Conservation (phyloP, 306 rosid species). For the Prunus mira region DNA sequence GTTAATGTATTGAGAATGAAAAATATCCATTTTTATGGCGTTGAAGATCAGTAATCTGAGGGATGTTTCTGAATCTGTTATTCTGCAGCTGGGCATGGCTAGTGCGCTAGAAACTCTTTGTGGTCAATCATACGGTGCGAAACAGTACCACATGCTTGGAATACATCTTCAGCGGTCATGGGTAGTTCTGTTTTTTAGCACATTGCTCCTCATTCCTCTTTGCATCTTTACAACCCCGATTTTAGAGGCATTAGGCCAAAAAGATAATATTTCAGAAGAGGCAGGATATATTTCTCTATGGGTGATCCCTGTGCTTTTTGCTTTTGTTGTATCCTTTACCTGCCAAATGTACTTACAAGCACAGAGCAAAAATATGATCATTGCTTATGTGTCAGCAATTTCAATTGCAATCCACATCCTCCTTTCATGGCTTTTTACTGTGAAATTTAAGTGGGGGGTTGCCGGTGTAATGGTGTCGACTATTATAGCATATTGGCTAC, state of each 20-base stretch:
- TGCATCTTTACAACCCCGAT: conserved; percentile 49
- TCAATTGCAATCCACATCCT: conserved; percentile 37
- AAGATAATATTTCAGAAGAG: conserved; percentile 27
- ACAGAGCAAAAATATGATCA: conserved; percentile 56
- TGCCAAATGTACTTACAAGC: conserved; percentile 65
- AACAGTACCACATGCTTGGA: conserved; percentile 53
- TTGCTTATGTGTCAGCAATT: conserved; percentile 48
- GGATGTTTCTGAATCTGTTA: background rate
- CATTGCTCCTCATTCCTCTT: conserved; percentile 42
- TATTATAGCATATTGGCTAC: conserved; percentile 47
- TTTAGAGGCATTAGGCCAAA: conserved; percentile 48
- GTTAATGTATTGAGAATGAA: too few species aligned
- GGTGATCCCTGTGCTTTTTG: conserved; percentile 42
- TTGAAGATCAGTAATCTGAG: background rate
- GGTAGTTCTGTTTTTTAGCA: conserved; percentile 41
- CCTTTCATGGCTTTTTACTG: conserved; percentile 57
- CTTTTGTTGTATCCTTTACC: conserved; percentile 41
- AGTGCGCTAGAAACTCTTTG: conserved; percentile 68
- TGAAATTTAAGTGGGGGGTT: conserved; percentile 47
- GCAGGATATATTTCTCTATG: conserved; percentile 53
- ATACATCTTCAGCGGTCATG: conserved; percentile 68
- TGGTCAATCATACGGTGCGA: conserved; percentile 73
- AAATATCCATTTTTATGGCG: too few species aligned
- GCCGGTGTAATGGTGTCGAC: conserved; percentile 55
- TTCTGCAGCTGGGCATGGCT: conserved; percentile 62